Conservation (phyloP, 2,329 filamentous ascomycete genomes). For the Sporothrix globosa region DNA sequence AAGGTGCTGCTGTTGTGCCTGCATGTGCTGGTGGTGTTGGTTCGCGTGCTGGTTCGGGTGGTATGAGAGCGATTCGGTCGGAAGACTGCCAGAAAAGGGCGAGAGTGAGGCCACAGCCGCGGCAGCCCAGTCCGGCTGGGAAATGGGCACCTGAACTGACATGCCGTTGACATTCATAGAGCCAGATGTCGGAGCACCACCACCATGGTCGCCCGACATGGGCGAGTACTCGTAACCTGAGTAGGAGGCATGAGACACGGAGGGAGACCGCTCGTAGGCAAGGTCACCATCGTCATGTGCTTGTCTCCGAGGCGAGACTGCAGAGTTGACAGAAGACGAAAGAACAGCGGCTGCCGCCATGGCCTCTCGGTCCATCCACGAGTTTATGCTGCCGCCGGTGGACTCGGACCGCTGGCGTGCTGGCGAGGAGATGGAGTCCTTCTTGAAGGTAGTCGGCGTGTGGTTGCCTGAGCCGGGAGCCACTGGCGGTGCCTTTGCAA, state of each 20-base stretch:
- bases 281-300: conserved; percentile 47
- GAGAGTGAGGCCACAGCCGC: conserved; percentile 26
- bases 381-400: conserved; percentile 41
- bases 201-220: conserved; percentile 40
- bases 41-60: conserved; percentile 29
- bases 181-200: conserved; percentile 19
- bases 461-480: conserved; percentile 40
- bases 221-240: conserved; percentile 50
- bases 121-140: conserved; percentile 32
- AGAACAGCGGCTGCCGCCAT: conserved; percentile 27
- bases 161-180: conserved; percentile 28
- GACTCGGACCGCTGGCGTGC: conserved; percentile 53
- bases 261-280: conserved; percentile 46
- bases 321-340: conserved; percentile 20
- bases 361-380: conserved; percentile 49
- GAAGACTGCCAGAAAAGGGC: conserved; percentile 32
- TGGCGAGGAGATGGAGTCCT: conserved; percentile 45
- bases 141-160: conserved; percentile 30
- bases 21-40: conserved; percentile 43
- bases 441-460: conserved; percentile 47
- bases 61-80: conserved; percentile 25
- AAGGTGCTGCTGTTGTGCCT: conserved; percentile 50
- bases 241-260: conserved; percentile 51
- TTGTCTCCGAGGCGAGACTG: conserved; percentile 42
- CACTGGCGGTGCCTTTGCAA: conserved; percentile 64